Conservation (phyloP, 306 rosid species). For the Cucurbita maxima region DNA sequence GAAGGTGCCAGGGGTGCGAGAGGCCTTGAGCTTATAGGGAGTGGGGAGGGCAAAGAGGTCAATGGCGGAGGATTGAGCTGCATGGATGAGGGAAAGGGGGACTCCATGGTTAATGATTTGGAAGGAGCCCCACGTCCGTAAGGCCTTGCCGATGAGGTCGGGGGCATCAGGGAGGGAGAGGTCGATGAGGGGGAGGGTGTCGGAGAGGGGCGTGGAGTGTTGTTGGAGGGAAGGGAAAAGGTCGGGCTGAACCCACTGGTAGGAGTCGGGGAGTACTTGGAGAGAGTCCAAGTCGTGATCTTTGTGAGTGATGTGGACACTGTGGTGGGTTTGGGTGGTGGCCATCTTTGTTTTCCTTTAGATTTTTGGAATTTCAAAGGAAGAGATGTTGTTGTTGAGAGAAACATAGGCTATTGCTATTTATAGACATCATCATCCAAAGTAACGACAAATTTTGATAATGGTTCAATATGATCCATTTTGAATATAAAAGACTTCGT, state of each 20-base stretch:
- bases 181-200: constrained; percentile 44
- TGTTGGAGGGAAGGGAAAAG: neutral
- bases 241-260: constrained; percentile 42
- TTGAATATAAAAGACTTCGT: no score
- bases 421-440: no score
- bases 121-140: constrained; percentile 75
- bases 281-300: constrained; percentile 53
- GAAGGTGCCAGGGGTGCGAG: constrained; percentile 55
- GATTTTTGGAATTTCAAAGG: no score
- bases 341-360: no score
- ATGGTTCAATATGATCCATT: no score
- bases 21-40: constrained; percentile 48
- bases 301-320: constrained; percentile 22
- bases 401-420: no score
- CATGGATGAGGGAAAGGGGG: constrained; percentile 25
- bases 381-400: no score
- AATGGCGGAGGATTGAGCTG: constrained; percentile 25
- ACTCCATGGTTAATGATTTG: constrained; percentile 63
- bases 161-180: constrained; percentile 49
- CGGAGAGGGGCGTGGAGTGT: neutral
- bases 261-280: constrained; percentile 58
- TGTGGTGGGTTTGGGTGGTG: no score
- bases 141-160: constrained; percentile 44
- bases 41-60: constrained; percentile 53
- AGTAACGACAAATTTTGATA: no score